Evolutionary conservation across 2,329 filamentous ascomycete species (phyloP), one percentile per base, ranked within the genome.

Genomic region (Fusarium sp.): DNA sequence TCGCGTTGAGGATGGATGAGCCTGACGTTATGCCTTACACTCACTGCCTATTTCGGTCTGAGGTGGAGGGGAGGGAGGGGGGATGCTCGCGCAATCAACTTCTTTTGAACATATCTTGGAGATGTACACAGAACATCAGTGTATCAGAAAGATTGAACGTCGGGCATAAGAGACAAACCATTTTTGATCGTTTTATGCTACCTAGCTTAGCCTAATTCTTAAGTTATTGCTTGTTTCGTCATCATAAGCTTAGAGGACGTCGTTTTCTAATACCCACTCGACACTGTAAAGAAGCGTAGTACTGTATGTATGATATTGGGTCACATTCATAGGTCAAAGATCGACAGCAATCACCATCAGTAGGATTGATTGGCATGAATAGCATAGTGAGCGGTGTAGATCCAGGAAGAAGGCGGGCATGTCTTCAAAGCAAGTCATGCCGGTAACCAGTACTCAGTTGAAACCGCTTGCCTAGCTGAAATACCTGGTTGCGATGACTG

Each of bases 21-120:
- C 34, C 52, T 62, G 58, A 24, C 27, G 38, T 52, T 48, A 24
- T 47, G 49, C 34, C 49, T 53, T 25, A 11, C 20, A 48, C 38
- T 57, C 61, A 62, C 27, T 69, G 40, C 60, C 40, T 53, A 15
- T 56, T 70, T 46, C 38, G 49, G 66, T 51, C 56, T 30, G 41
- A 47, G 34, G 30, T 55, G 51, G 60, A 53, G 34, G 60, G 60
- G 34, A 34, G 49, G 32, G 24, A 15, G 18, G 34, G 34, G 34
- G 34, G 34, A 12, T n/a, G 10, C 34, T 38, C 34, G 34, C 18
- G 34, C 34, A 38, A 38, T 38, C 34, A 38, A n/a, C 34, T n/a
- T 38, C 34, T 38, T 38, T 38, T 38, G 34, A 38, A 38, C 34
- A n/a, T 38, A n/a, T 38, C 34, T 18, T 38, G 10, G 6, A 38